Conservation (phyloP, 1,284 basidiomycete species). For the Sporisorium iseilematis-ciliati region DNA sequence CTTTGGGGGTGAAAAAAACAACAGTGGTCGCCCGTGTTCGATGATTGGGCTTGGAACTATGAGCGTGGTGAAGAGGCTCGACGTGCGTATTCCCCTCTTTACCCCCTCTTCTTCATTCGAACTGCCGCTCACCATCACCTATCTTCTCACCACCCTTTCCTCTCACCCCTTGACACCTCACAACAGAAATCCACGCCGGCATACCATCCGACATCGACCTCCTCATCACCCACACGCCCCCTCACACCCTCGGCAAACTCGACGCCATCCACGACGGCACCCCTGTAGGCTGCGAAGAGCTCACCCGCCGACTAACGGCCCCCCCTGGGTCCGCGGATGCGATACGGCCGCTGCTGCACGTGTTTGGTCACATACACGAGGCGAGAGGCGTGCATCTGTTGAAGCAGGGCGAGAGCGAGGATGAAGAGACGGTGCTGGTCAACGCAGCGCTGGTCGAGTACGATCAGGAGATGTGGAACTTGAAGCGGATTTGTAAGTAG, state of each 20-base stretch:
- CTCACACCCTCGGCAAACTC: conserved; percentile 24
- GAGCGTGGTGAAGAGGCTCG: conserved; percentile 15
- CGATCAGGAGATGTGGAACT: conserved; percentile 32
- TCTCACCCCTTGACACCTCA: neutral
- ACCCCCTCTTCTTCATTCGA: neutral
- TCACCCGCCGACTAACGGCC: conserved; percentile 25
- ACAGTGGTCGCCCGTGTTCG: conserved; percentile 48
- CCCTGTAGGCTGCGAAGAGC: conserved; percentile 48
- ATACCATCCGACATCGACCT: conserved; percentile 38
- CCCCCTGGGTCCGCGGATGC: neutral
- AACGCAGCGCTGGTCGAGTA: conserved; percentile 56
- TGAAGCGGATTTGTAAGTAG: conserved; percentile 24
- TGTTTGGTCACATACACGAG: conserved; percentile 57
- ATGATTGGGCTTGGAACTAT: conserved; percentile 59
- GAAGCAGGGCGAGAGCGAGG: neutral
- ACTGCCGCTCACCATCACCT: neutral
- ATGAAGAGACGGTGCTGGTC: conserved; percentile 36
- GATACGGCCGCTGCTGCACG: conserved; percentile 35
- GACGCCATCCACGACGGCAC: conserved; percentile 44
- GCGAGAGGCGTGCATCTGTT: conserved; percentile 34
- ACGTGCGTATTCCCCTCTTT: neutral
- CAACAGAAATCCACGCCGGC: conserved; percentile 10
- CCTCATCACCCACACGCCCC: conserved; percentile 50
- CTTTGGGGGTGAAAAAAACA: no score
- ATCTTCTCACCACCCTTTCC: neutral